Base-by-base conservation (phyloP, 129 eudicot species). In the Rutidosis leptorrhynchoides region DNA sequence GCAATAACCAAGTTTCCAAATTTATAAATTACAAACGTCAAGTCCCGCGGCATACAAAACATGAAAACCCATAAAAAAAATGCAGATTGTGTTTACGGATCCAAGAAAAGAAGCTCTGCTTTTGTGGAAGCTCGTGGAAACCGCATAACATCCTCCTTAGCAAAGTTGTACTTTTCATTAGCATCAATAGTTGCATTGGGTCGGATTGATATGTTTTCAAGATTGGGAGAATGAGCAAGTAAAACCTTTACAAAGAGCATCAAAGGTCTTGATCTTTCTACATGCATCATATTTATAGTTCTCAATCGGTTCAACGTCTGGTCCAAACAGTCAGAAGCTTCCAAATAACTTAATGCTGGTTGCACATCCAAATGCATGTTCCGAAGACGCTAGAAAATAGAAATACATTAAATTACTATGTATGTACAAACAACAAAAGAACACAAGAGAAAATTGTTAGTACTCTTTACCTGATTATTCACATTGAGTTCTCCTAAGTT, bases 121-220 rank as follows among this genome's bases (percentile, higher is more conserved):
- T 75, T 75, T 32, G 57, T 3, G 21, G 79, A 75, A 55, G 74
- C 79, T 59, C 70, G 68, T 17, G 74, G 67, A 9, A 60, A 51
- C 35, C 35, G 30, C 79, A 75, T 48, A 19, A 68, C 61, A 68
- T 51, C 57, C 64, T 51, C 57, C 64, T 68, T 68, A 28, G 64
- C 68, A 15, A 52, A 68, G 27, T 9, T 15, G 25, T 48, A n/a
- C 54, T 21, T 12, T 59, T 35, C 40, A 19, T 9, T 5, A 37
- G 28, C 6, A 68, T 59, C 57, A 24, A 15, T 0, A 11, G 14
- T 42, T 6, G 2, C 17, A 8, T n/a, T 24, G 15, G 69, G 26
- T 46, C 1, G 14, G 19, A 75, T 67, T 2, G 28, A 16, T 33
- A 75, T 16, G 10, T 64, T 19, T 49, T 68, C 68, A 40, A 75